These are phyloP conservation scores for Lecanoromycetidae sp. DNA, from an alignment of 2,329 filamentous ascomycete species.

Conservation along the genomic window DNA sequence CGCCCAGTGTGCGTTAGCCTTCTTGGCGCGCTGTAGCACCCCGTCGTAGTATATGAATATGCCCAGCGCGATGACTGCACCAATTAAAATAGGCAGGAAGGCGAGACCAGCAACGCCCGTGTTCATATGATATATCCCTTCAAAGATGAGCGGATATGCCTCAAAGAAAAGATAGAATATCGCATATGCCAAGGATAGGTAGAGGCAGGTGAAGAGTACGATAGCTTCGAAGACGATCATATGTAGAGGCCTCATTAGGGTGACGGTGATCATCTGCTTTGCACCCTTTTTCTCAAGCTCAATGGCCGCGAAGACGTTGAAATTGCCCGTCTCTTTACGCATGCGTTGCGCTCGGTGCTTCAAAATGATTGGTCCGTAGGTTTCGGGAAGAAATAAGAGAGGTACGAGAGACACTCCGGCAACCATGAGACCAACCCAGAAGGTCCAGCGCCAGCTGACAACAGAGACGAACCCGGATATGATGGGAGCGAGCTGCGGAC, in stretches of 20 bases:
- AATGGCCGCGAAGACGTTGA: slow-evolving; percentile 40
- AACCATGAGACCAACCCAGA: slow-evolving; percentile 53
- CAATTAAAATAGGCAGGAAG: slow-evolving; percentile 57
- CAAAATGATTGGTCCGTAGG: slow-evolving; percentile 37
- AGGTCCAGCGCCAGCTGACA: slow-evolving; percentile 36
- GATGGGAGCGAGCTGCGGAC: slow-evolving; percentile 32
- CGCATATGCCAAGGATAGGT: slow-evolving; percentile 58
- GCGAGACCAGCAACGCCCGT: slow-evolving; percentile 53
- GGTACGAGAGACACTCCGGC: slow-evolving; percentile 48
- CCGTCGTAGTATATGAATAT: slow-evolving; percentile 56
- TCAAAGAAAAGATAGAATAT: slow-evolving; percentile 66
- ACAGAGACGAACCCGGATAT: slow-evolving; percentile 33
- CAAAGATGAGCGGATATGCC: slow-evolving; percentile 60
- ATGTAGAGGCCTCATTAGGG: slow-evolving; percentile 56
- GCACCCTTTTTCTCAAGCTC: slow-evolving; percentile 51
- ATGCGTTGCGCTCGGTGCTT: slow-evolving; percentile 34
- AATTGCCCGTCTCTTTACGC: slow-evolving; percentile 41
- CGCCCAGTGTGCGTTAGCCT: slow-evolving; percentile 43
- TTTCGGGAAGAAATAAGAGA: slow-evolving; percentile 43
- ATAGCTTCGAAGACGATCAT: slow-evolving; percentile 65
- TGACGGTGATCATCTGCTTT: slow-evolving; percentile 52
- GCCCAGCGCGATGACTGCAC: slow-evolving; percentile 45
- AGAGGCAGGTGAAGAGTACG: slow-evolving; percentile 56
- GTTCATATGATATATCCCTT: slow-evolving; percentile 50
- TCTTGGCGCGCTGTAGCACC: slow-evolving; percentile 43